Base-by-base conservation (phyloP, 1,284 basidiomycete genomes). In the Pascua guehoae region DNA sequence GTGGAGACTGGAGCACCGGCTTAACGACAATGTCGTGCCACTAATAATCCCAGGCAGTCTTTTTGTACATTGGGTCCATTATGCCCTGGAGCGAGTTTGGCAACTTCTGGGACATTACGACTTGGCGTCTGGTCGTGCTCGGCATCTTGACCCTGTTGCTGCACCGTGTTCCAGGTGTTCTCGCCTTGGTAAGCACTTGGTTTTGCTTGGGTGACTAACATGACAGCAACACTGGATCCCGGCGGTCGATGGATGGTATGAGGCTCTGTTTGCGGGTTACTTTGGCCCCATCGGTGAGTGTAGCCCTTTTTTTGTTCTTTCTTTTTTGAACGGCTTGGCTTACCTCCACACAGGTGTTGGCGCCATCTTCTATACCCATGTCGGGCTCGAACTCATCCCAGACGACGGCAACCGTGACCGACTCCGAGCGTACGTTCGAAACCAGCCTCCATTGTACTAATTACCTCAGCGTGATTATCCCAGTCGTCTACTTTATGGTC, bases 41-140 rank as follows among this genome's bases (percentile, higher is more conserved):
- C 51, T 56, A 17, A 58, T 32, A 1, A 15, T 14, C 10, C 0
- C 51, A 74, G 72, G 77, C 66, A 0, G 65, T 76, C 41, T 96
- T 96, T 79, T 82, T 94, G 18, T 95, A 87, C 70, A 86, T 95
- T 55, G 92, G 92, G 59, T 90, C 92, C 39, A 91, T 92, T 84
- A 89, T 92, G 83, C 93, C 93, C 0, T 96, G 74, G 75, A 24
- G 17, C 8, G 58, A 76, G 37, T 73, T 76, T 56, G 62, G 63
- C 40, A 66, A 72, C 38, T 76, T 79, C 57, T 79, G 77, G 62
- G 74, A 78, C 39, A 78, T 96, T 50, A 84, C 82, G 32, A 85
- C 89, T 2, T 91, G 91, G 88, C 81, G 91, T 38, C 81, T 97
- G 17, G 79, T 94, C 47, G 84, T 91, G 24, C 82, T 92, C 41